phyloP scores from a whole-genome alignment of 2,329 filamentous ascomycete genomes.

The Cladosporium sp. region DNA sequence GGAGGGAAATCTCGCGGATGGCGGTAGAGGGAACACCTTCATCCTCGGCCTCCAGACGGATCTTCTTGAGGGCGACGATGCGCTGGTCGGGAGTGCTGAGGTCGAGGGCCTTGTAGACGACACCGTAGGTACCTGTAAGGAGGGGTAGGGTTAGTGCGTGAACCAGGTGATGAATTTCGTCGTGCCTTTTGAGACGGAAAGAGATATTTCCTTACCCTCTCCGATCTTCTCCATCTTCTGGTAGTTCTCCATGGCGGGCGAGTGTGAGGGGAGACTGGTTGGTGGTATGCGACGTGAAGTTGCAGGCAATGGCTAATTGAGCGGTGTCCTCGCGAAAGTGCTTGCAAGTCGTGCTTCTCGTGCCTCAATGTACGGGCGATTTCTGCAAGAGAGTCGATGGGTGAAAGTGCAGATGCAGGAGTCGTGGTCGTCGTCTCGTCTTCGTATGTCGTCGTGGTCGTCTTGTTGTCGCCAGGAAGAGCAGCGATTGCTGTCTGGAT shows the following conservation, averaged over 20 bases:
- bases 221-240: conserved; percentile 96
- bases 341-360: too few species aligned
- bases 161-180: background rate
- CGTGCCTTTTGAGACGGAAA: background rate
- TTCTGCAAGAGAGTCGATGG: too few species aligned
- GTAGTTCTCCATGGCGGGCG: conserved; percentile 77
- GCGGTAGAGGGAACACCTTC: conserved; percentile 90
- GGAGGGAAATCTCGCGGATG: conserved; percentile 88
- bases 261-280: background rate
- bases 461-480: background rate
- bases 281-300: background rate
- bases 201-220: conserved; percentile 63
- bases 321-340: background rate
- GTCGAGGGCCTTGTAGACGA: conserved; percentile 91
- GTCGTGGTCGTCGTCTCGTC: background rate
- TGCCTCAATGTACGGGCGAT: too few species aligned
- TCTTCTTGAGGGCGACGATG: conserved; percentile 93
- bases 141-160: background rate
- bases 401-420: background rate
- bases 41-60: conserved; percentile 90
- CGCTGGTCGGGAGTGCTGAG: conserved; percentile 70
- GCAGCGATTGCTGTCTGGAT: background rate
- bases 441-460: background rate
- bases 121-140: conserved; percentile 77
- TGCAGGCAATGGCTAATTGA: background rate